These are phyloP conservation scores for Pseudocercospora eumusae DNA, from an alignment of 2,329 filamentous ascomycete species.

Conservation along the genomic window DNA sequence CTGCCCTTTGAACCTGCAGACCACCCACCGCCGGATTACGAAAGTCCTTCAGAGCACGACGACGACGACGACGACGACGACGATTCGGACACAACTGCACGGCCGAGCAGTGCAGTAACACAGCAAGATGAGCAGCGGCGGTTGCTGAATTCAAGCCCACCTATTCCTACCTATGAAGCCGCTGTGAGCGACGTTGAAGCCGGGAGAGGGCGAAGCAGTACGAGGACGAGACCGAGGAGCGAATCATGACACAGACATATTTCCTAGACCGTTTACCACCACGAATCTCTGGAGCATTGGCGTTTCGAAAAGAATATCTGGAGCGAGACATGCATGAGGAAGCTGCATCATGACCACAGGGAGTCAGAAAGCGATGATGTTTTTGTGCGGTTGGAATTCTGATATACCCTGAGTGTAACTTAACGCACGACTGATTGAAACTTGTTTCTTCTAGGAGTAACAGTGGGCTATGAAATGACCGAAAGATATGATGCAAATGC, in stretches of 20 bases:
- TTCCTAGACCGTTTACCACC: background rate
- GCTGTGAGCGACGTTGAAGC: conserved; percentile 54
- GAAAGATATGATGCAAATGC: conserved; percentile 7
- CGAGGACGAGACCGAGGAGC: conserved; percentile 24
- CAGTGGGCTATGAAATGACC: conserved; percentile 8
- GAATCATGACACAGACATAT: conserved; percentile 23
- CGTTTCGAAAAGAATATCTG: background rate
- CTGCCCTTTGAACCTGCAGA: conserved; percentile 39
- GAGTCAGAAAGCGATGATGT: conserved; percentile 8
- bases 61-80: conserved; percentile 26
- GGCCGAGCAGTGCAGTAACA: conserved; percentile 24
- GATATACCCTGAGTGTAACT: conserved; percentile 4
- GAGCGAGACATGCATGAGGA: conserved; percentile 3
- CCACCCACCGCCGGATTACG: conserved; percentile 51
- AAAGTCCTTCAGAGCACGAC: conserved; percentile 44
- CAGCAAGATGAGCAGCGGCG: conserved; percentile 15
- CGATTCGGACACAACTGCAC: conserved; percentile 31
- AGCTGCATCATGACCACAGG: conserved; percentile 1
- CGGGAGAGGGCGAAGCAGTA: conserved; percentile 34
- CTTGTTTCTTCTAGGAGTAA: conserved; percentile 9
- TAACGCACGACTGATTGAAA: conserved; percentile 11
- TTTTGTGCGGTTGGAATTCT: conserved; percentile 6
- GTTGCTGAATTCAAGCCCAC: conserved; percentile 50
- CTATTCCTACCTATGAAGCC: conserved; percentile 81
- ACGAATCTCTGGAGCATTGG: conserved; percentile 2